Percentiles rank a stretch among this genome's conserved stretches.
Conservation (phyloP, 140 eudicot species). For the Bidens hawaiensis region DNA sequence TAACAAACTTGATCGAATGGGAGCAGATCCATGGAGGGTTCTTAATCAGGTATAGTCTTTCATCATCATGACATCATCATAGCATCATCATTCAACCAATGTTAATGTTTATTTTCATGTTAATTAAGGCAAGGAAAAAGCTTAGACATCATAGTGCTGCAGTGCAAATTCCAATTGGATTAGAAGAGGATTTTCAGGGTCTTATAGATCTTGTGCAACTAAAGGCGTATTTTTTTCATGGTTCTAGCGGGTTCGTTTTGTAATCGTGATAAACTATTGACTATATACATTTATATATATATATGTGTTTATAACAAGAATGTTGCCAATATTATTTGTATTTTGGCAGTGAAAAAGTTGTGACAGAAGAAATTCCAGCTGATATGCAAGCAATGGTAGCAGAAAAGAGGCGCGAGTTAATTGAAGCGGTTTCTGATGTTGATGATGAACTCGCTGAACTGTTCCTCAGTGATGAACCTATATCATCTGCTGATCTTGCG, state of each 20-base stretch:
- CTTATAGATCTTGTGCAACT: too few relatives aligned
- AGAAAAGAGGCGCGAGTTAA: slow-evolving; percentile 85
- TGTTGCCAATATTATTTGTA: not conserved
- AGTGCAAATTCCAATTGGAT: slow-evolving; percentile 96
- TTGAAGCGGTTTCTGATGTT: too few relatives aligned
- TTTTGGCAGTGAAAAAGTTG: slow-evolving; percentile 64
- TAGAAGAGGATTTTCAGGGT: too few relatives aligned
- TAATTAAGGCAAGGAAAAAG: slow-evolving; percentile 67
- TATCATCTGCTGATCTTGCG: slow-evolving; percentile 83
- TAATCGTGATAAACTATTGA: not conserved
- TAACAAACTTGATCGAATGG: slow-evolving; percentile 94
- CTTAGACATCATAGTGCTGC: slow-evolving; percentile 99
- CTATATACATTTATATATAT: too few relatives aligned
- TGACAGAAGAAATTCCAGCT: slow-evolving; percentile 69
- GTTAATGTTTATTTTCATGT: not conserved
- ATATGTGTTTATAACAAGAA: not conserved
- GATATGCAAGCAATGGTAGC: slow-evolving; percentile 58
- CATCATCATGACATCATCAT: slow-evolving; percentile 8
- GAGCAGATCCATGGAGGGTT: too few relatives aligned
- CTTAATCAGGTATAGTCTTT: too few relatives aligned
- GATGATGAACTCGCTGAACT: too few relatives aligned
- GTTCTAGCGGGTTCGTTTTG: slow-evolving; percentile 80
- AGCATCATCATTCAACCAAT: too few relatives aligned
- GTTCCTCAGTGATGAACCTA: too few relatives aligned
- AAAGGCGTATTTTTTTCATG: too few relatives aligned